phyloP scores from a whole-genome alignment of 2,329 filamentous ascomycete species.

The Cladosporium sp. region DNA sequence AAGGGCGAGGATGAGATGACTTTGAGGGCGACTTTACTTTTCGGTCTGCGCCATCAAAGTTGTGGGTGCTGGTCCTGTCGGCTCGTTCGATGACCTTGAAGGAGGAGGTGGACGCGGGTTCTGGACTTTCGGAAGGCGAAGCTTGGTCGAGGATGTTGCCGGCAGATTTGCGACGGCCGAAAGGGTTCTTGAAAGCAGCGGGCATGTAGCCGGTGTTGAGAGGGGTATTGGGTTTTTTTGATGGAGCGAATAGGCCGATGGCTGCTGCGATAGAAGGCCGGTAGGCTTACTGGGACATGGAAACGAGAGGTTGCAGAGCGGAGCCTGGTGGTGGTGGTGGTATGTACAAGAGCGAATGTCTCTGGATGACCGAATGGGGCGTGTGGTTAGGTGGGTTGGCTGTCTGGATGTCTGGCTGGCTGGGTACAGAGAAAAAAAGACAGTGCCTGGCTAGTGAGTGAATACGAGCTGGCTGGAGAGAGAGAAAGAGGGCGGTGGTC shows the following conservation, averaged over 20 bases:
- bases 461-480: slow-evolving; percentile 11
- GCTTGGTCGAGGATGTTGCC: slow-evolving; percentile 44
- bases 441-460: slow-evolving; percentile 12
- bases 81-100: slow-evolving; percentile 53
- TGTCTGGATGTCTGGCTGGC: no score
- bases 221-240: slow-evolving; percentile 2
- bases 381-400: no score
- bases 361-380: slow-evolving; percentile 7
- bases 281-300: slow-evolving; percentile 16
- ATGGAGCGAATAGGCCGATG: neutral
- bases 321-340: slow-evolving; percentile 8
- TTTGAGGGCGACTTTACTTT: slow-evolving; percentile 15
- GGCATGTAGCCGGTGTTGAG: slow-evolving; percentile 41
- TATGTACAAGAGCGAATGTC: slow-evolving; percentile 16
- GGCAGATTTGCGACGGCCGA: slow-evolving; percentile 49
- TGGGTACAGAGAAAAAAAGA: slow-evolving; percentile 1
- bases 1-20: slow-evolving; percentile 29
- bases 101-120: slow-evolving; percentile 32
- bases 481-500: neutral
- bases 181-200: slow-evolving; percentile 48
- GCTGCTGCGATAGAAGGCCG: slow-evolving; percentile 6
- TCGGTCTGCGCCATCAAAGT: slow-evolving; percentile 21
- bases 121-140: slow-evolving; percentile 13
- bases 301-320: slow-evolving; percentile 3
- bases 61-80: slow-evolving; percentile 37